Evolutionary conservation across 179 eudicot genomes (phyloP), one percentile per base, ranked within the genome.

Genomic region (Nepenthes alata): DNA sequence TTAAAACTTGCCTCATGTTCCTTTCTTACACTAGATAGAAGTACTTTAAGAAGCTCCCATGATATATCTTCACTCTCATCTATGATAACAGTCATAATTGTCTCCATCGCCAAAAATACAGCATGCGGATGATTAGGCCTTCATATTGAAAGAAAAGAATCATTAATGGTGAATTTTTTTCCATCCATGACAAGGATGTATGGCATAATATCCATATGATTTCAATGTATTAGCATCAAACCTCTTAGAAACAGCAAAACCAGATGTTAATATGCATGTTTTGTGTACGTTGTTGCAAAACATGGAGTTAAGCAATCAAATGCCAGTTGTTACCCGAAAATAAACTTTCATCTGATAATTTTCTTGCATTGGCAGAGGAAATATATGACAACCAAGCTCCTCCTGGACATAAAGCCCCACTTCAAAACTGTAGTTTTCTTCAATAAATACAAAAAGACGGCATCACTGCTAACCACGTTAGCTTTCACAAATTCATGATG

Each of bases 41-140:
- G 81, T 56, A 70, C 74, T 61, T 66, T 63, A 3, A 89, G 63
- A 37, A 89, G 82, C 68, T 75, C 83, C 39, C 60, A 13, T 47
- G 86, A 55, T 58, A 84, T 62, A 57, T 68, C 77, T 55, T 88
- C 96, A 62, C 75, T 80, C 68, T 86, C 96, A 10, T 79, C 66
- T 37, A 89, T 63, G 63, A 83, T 59, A 51, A 72, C 57, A 47
- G 80, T 75, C 95, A 89, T 86, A 53, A 89, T 79, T 53, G 58
- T 60, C 74, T 75, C 88, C 86, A 89, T 89, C 53, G 78, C 68
- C 35, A 55, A 68, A 44, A 77, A 72, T 60, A 86, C 87, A 11
- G 60, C 45, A 34, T 52, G 71, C 50, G 88, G 83, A 51, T 78
- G 90, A 34, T 79, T 66, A 38, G 82, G 65, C 76, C 96, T 87